Evolutionary conservation across 108 stramenopile genomes (phyloP).

Genomic region (Skeletonema menzelii): DNA sequence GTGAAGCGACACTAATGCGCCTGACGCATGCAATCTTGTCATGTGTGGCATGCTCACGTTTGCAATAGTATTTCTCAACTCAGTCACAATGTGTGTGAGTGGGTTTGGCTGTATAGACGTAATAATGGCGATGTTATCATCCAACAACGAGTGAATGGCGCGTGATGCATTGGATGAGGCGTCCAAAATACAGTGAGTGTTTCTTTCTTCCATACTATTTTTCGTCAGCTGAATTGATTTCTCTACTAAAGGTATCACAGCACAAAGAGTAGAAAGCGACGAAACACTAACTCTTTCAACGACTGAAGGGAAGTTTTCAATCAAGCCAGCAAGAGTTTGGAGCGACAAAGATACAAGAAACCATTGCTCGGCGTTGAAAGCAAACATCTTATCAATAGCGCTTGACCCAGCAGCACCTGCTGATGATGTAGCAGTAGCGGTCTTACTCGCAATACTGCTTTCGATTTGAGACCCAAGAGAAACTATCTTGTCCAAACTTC

Average conservation of each 20-base stretch:
- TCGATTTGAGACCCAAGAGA: slow-evolving; percentile 2
- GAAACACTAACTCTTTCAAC: slow-evolving; percentile 12
- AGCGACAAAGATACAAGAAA: slow-evolving; percentile 26
- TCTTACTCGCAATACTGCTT: neutral
- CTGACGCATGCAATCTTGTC: slow-evolving; percentile 54
- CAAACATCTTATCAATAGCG: slow-evolving; percentile 9
- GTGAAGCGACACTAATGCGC: slow-evolving; percentile 51
- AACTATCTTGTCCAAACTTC: slow-evolving; percentile 1
- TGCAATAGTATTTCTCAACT: slow-evolving; percentile 9
- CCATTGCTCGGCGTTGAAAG: slow-evolving; percentile 35
- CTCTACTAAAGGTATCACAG: slow-evolving; percentile 1
- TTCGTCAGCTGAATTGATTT: neutral
- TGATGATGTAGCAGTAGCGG: neutral
- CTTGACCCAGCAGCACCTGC: neutral
- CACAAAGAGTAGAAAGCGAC: neutral
- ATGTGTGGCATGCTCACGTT: slow-evolving; percentile 9
- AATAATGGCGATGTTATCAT: slow-evolving; percentile 53
- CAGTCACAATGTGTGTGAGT: slow-evolving; percentile 1
- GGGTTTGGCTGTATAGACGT: neutral
- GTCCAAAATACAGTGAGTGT: slow-evolving; percentile 19
- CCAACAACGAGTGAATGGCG: slow-evolving; percentile 65
- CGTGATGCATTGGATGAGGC: slow-evolving; percentile 52
- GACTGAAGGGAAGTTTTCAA: slow-evolving; percentile 35
- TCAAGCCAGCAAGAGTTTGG: slow-evolving; percentile 32
- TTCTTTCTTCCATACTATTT: neutral